Base-by-base conservation (phyloP, 805 yeast genomes). In the Schwanniomyces sp. region DNA sequence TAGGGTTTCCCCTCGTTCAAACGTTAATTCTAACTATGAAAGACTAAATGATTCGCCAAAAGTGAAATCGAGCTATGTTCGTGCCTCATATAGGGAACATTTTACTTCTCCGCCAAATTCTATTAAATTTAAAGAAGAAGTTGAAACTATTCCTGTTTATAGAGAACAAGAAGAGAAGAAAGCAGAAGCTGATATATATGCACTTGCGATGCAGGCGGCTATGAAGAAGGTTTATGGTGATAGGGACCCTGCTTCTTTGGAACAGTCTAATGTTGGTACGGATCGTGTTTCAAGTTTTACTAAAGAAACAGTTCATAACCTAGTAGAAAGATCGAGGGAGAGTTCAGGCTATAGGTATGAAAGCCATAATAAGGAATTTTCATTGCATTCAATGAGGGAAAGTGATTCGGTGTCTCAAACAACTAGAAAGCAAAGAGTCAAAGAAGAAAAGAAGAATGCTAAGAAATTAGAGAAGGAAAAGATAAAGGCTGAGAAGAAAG, bases 161-260 rank as follows among this genome's bases (percentile, higher is more conserved):
- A 34, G 44, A 9, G 38, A 44, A 18, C 44, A 48, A 18, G 42
- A 37, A 27, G 14, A 30, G 30, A 44, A 34, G 21, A 39, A 24
- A 24, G 60, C 79, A 25, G 76, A 76, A 21, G 78, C 74, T 36
- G 85, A 82, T 51, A 68, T 81, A 71, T 83, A 82, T 54, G 72
- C 70, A 17, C 67, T 67, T 52, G 88, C 88, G 0, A 68, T 76
- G 50, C 77, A 76, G 52, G 76, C 78, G 11, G 88, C 88, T 0
- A 67, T 74, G 59, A 74, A 70, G 49, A 80, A 72, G 48, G 86
- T 83, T 1, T 81, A 81, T 55, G 85, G 84, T 5, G 68, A 63
- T 40, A 36, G 52, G 30, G 49, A 45, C 12, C 46, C 53, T 25
- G 28, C 8, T 37, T 3, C 36, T 11, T 41, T 18, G 24, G 32